Evolutionary conservation across 2,329 filamentous ascomycete species (phyloP), one percentile per base, ranked within the genome.

Genomic region (Dactylellina haptotyla): DNA sequence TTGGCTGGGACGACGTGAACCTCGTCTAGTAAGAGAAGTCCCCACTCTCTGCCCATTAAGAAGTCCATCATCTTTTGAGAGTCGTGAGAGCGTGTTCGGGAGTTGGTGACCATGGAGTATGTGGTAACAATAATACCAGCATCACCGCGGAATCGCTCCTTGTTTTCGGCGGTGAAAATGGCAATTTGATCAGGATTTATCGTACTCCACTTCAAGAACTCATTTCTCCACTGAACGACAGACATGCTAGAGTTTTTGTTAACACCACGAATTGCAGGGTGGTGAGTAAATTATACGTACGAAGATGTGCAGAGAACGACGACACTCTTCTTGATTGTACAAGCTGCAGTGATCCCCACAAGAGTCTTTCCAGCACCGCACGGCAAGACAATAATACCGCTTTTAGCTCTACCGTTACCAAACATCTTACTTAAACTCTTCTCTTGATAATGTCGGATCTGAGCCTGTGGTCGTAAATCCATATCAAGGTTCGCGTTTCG

Each of bases 391-490:
- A 99, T 99, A 77, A 99, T 96, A 66, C 95, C 95, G 81, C 93
- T 97, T 83, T 97, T 95, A 12, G 95, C 95, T 81, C 95, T 90
- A 54, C 94, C 94, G 79, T 99, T 99, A 79, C 95, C 94, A 80
- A 99, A 99, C 95, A 99, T 99, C 81, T 99, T 99, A 83, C 92
- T 96, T 8, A 99, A 84, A 76, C 93, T 96, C 83, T 97, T 96
- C 81, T 99, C 95, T 80, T 99, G 95, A 78, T 99, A 99, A 83
- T 87, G 89, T 80, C 94, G 89, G 80, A 98, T 98, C 79, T 94
- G 90, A 0, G 93, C 94, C 65, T 89, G 89, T 0, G 94, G 93
- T 77, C 91, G 91, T 53, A 98, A 84, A 80, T 98, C 94, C 77
- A 99, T 99, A 66, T 98, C 93, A 34, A 99, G 84, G 56, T 92